These are phyloP conservation scores for Iberis pinnata DNA, from an alignment of 345 rosid species.

Conservation along the genomic window DNA sequence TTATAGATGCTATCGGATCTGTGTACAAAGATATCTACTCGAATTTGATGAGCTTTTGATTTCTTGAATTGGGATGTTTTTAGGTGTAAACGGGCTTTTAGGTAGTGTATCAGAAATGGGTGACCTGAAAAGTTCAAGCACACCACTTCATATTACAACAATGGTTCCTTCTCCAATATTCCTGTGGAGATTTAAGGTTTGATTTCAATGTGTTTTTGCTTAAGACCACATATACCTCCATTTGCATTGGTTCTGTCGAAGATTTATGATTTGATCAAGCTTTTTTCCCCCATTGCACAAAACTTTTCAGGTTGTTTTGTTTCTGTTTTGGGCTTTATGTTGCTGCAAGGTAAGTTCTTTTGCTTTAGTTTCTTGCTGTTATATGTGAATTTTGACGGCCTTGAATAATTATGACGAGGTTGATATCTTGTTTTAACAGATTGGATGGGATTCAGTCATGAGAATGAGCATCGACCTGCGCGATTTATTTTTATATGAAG, in stretches of 20 bases:
- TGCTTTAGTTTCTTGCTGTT: not conserved
- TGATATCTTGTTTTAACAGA: slow-evolving; percentile 31
- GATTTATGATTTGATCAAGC: not conserved
- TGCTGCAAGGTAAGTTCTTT: slow-evolving; percentile 78
- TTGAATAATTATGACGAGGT: not conserved
- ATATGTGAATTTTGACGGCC: not conserved
- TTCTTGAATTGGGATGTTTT: not conserved
- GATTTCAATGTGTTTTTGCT: not conserved
- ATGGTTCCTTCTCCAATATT: slow-evolving; percentile 72
- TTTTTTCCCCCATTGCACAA: not conserved
- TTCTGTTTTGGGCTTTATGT: slow-evolving; percentile 74
- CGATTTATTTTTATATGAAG: slow-evolving; percentile 80
- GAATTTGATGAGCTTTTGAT: not conserved
- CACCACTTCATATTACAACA: slow-evolving; percentile 40
- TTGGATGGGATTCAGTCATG: slow-evolving; percentile 98
- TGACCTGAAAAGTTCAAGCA: slow-evolving; percentile 44
- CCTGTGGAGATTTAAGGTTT: slow-evolving; percentile 91
- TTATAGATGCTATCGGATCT: slow-evolving; percentile 11
- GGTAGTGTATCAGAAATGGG: slow-evolving; percentile 38
- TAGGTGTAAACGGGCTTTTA: slow-evolving; percentile 33
- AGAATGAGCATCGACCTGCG: slow-evolving; percentile 80
- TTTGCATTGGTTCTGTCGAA: too few species aligned
- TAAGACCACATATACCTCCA: too few species aligned
- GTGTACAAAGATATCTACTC: not conserved
- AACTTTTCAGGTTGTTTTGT: slow-evolving; percentile 54